Percentiles rank a stretch among this genome's conserved stretches.
phyloP scores from a whole-genome alignment of 106 monocot species.

The Apostasia shenzhenica region DNA sequence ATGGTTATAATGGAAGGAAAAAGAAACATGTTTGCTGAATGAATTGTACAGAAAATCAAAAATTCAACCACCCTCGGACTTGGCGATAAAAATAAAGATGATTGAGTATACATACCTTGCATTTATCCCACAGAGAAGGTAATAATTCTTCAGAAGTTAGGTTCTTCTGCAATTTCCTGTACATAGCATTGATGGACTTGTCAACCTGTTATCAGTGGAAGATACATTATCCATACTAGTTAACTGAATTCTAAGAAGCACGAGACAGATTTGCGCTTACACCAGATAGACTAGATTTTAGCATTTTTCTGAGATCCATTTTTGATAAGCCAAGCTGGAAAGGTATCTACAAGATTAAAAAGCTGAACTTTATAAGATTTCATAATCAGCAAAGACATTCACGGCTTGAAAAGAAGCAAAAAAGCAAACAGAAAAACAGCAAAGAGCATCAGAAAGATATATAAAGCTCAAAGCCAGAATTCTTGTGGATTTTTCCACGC shows the following conservation, averaged over 20 bases:
- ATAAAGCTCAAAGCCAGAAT: no score
- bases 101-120: constrained; percentile 56
- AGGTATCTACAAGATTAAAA: constrained; percentile 55
- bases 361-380: constrained; percentile 9
- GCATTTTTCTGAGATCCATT: constrained; percentile 75
- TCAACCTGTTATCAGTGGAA: constrained; percentile 51
- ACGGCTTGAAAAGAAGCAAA: neutral
- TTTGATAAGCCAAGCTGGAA: constrained; percentile 89
- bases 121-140: constrained; percentile 97
- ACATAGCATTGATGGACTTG: constrained; percentile 73
- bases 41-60: no score
- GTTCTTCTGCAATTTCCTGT: constrained; percentile 80
- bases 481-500: no score
- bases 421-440: no score
- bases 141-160: constrained; percentile 89
- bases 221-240: constrained; percentile 1
- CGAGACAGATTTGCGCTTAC: constrained; percentile 33
- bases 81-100: neutral
- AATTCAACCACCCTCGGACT: neutral
- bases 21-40: no score
- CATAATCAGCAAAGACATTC: constrained; percentile 11
- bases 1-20: no score
- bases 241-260: constrained; percentile 1
- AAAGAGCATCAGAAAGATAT: no score
- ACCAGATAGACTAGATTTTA: constrained; percentile 79